Evolutionary conservation across 2,329 filamentous ascomycete species (phyloP).

Genomic region (Fusarium longipes): DNA sequence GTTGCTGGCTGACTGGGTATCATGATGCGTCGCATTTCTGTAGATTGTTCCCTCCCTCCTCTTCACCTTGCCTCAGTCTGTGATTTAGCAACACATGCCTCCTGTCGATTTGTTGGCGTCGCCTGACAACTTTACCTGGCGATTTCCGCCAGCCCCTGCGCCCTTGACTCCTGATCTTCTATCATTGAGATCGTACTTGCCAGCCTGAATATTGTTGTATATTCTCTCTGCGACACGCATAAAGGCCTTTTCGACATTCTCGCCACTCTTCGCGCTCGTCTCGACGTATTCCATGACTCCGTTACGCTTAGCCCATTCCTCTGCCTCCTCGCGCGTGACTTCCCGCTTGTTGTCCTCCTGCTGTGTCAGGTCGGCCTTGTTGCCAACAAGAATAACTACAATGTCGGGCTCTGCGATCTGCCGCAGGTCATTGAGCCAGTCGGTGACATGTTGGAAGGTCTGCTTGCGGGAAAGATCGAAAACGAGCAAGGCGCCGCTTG

Average conservation of each 20-base stretch:
- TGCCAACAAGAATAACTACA: slow-evolving; percentile 92
- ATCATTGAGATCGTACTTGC: slow-evolving; percentile 94
- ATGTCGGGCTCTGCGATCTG: slow-evolving; percentile 97
- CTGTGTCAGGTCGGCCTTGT: slow-evolving; percentile 86
- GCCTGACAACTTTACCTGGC: slow-evolving; percentile 61
- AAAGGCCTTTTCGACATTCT: slow-evolving; percentile 93
- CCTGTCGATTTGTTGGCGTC: slow-evolving; percentile 54
- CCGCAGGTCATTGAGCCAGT: slow-evolving; percentile 93
- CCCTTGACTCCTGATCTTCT: slow-evolving; percentile 91
- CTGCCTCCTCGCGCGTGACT: slow-evolving; percentile 84
- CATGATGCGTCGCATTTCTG: slow-evolving; percentile 45
- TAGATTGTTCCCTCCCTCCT: slow-evolving; percentile 32
- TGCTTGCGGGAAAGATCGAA: slow-evolving; percentile 90
- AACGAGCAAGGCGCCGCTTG: slow-evolving; percentile 79
- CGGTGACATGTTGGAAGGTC: slow-evolving; percentile 88
- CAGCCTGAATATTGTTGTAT: slow-evolving; percentile 95
- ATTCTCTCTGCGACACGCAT: slow-evolving; percentile 94
- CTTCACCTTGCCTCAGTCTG: slow-evolving; percentile 12
- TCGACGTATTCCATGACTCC: slow-evolving; percentile 94
- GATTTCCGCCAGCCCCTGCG: slow-evolving; percentile 61
- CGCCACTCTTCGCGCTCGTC: slow-evolving; percentile 94
- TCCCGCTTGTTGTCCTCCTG: slow-evolving; percentile 73
- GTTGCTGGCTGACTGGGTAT: slow-evolving; percentile 47
- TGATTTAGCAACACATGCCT: slow-evolving; percentile 61
- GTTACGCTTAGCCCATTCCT: slow-evolving; percentile 88